phyloP scores from a whole-genome alignment of 352 stramenopile species.

The Detonula confervacea region DNA sequence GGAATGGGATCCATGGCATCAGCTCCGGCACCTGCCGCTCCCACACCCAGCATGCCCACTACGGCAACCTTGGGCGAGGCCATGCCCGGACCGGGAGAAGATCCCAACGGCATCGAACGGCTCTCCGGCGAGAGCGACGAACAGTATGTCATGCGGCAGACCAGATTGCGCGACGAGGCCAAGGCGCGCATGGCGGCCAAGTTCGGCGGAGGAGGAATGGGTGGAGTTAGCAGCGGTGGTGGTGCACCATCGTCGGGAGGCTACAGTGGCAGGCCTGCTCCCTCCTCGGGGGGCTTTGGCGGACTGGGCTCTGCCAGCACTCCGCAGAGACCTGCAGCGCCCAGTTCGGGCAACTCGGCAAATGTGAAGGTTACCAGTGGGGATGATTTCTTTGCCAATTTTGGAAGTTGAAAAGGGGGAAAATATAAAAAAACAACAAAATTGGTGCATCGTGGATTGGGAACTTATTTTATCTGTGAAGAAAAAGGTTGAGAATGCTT shows the following conservation, averaged over 20 bases:
- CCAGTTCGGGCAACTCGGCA: slow-evolving; percentile 32
- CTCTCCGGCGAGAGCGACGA: slow-evolving; percentile 85
- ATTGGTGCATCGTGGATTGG: too few species aligned
- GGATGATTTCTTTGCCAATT: slow-evolving; percentile 85
- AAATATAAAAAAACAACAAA: too few species aligned
- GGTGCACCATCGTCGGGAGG: not conserved
- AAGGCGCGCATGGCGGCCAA: slow-evolving; percentile 87
- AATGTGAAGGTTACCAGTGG: slow-evolving; percentile 59
- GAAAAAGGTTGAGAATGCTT: too few species aligned
- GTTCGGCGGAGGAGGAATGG: slow-evolving; percentile 78
- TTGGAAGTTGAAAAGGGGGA: slow-evolving; percentile 68
- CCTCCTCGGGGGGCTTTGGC: slow-evolving; percentile 36
- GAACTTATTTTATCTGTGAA: too few species aligned
- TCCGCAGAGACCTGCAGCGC: slow-evolving; percentile 6
- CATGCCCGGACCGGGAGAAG: slow-evolving; percentile 67
- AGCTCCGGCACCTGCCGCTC: slow-evolving; percentile 8
- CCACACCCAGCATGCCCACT: slow-evolving; percentile 23
- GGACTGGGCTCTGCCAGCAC: not conserved
- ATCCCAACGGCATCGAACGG: slow-evolving; percentile 83
- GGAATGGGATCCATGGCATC: slow-evolving; percentile 10
- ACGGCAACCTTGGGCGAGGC: slow-evolving; percentile 61
- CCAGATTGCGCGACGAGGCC: slow-evolving; percentile 80
- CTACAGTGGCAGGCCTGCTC: slow-evolving; percentile 16
- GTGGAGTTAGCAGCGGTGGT: slow-evolving; percentile 23
- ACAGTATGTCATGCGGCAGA: slow-evolving; percentile 87